Evolutionary conservation across 2,329 filamentous ascomycete species (phyloP), one percentile per base, ranked within the genome.

Genomic region (Paecilomyces fulvus): DNA sequence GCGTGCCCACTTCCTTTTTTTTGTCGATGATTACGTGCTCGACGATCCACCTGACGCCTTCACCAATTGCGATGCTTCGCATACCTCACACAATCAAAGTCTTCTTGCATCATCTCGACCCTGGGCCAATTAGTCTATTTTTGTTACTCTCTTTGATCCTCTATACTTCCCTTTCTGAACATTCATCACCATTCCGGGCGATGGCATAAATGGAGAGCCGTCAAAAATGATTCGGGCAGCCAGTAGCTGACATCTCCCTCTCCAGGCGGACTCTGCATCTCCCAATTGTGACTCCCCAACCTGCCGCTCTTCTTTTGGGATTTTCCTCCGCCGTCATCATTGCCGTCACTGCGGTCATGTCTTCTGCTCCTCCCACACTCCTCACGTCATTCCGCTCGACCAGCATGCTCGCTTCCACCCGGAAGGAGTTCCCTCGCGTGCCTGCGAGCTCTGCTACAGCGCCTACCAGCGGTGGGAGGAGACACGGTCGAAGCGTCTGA

Each of bases 281-380:
- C 66, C 74, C 49, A 77, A 73, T 59, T 87, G 84, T 71, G 80
- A 81, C 65, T 80, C 79, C 9, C 77, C 79, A 3, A 77, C 80
- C 57, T 87, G 84, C 70, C 77, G 79, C 52, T 78, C 78, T 48
- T 75, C 78, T 20, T 87, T 87, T 66, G 79, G 80, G 49, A 76
- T 85, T 65, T 83, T 84, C 70, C 76, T 80, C 53, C 82, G 84
- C 53, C 82, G 83, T 57, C 84, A 87, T 65, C 84, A 87, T 70
- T 87, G 84, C 70, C 81, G 84, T 57, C 83, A 84, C 63, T 87
- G 84, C 63, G 84, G 84, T 49, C 80, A 84, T 63, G 80, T 87
- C 64, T 86, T 85, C 67, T 87, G 84, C 72, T 77, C 79, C 58
- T 75, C 78, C 31, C 83, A 87, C 72, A 80, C 80, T 52, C 73